Base-by-base conservation (phyloP, 371 early-diverging fungal genomes). In the Syncephalastrum contaminatum region DNA sequence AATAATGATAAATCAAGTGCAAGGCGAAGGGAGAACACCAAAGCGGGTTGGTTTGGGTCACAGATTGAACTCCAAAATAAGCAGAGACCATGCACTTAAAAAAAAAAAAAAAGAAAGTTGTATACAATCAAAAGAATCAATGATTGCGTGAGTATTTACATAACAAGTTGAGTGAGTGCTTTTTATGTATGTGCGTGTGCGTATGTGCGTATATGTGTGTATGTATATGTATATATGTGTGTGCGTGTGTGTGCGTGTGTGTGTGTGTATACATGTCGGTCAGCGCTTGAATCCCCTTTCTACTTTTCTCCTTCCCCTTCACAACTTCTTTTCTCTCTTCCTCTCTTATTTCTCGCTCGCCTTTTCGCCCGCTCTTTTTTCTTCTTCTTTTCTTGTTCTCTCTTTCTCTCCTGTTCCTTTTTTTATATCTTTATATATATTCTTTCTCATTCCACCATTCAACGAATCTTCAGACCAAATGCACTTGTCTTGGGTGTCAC, bases 381-480 rank as follows among this genome's bases (percentile, higher is more conserved):
- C 54, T 48, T 53, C 30, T 40, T 47, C 42, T 53, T 49, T 22
- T 54, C 19, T 47, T 52, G 50, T 52, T 56, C 48, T 46, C 47
- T 56, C 30, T 60, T 43, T 30, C 50, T 18, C 50, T 60, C 45
- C 16, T 48, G 18, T 51, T n/a, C 36, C n/a, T 15, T 13, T 19
- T 43, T 43, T 48, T 36, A 50, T 50, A 25, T 25, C 2, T 25
- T 4, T 25, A 30, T 21, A 48, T 14, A 20, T 21, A 12, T 21
- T 15, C 24, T 3, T n/a, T 51, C 39, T 40, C 21, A 24, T 25
- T 51, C 7, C 20, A 19, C 20, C 15, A 18, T 51, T 16, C 36
- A 19, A 7, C 16, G 16, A 25, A 16, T n/a, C 51, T 19, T 51
- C 21, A 19, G 2, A 36, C 5, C 25, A 16, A n/a, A 39, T 16